Base-by-base conservation (phyloP, 805 yeast species). In the Sugiyamaella valdiviana region DNA sequence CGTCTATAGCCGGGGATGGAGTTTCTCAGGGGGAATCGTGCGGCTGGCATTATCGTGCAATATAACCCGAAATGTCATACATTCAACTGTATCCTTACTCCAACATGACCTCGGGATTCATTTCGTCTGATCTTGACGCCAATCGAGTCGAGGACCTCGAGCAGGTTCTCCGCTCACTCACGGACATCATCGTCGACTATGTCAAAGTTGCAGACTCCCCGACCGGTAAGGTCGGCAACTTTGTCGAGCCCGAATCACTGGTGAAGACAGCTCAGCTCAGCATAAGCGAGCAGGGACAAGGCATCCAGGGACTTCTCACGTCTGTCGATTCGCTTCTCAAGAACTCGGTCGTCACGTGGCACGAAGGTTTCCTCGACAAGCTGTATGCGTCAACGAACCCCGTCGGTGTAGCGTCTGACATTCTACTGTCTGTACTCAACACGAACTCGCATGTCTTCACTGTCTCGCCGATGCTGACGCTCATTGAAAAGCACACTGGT, bases 381-480 rank as follows among this genome's bases (percentile, higher is more conserved):
- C 69, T 86, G 48, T 86, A 86, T 57, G 95, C 95, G 0, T 78
- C 86, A n/a, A 85, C 86, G 22, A 86, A 85, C 60, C 90, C 95
- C 1, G 81, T 85, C 24, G 95, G 95, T 6, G 78, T 86, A 5
- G 73, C 86, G 5, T 73, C 86, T 2, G 95, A 86, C 62, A 50
- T 86, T 45, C 62, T 86, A 2, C 68, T 86, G 46, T 78, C 87
- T 26, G 67, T 82, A 7, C 68, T 86, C 48, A 86, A 87, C 66
- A 87, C 95, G 2, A 87, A 87, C 64, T 80, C 90, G 1, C 95
- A 86, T 62, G 95, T 87, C 1, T 86, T 60, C 52, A 84, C 90
- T 0, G 95, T 87, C 1, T 81, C 91, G 2, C 95, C 95, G 0
- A 85, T 84, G 1, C 68, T 87, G 42, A 79, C 91, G 0, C 74